Conservation (phyloP, 495 filamentous ascomycete genomes). For the Neurospora africana region DNA sequence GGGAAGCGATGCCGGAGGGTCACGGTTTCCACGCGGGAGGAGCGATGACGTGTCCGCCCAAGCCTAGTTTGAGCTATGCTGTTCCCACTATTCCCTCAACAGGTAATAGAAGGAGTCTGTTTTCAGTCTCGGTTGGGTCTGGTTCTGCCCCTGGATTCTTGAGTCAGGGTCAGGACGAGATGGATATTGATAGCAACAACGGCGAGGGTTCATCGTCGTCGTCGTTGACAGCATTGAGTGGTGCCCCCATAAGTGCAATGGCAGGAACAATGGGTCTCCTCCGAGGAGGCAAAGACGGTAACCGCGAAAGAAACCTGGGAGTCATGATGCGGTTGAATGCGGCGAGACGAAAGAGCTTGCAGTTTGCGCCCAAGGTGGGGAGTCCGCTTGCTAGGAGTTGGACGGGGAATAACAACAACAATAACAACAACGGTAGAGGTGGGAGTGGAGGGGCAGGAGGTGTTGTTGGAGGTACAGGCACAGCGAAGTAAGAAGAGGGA, state of each 20-base stretch:
- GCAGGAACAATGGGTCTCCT: constrained; percentile 15
- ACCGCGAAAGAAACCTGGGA: constrained; percentile 31
- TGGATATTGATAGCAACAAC: background rate
- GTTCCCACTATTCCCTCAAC: background rate
- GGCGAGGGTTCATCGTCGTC: constrained; percentile 3
- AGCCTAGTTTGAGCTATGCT: constrained; percentile 24
- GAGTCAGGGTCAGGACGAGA: background rate
- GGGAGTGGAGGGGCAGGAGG: background rate
- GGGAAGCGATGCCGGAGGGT: constrained; percentile 42
- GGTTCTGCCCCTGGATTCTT: background rate
- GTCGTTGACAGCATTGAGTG: no score
- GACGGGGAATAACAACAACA: constrained; percentile 3
- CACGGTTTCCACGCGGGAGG: background rate
- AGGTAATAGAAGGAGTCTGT: background rate
- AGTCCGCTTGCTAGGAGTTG: constrained; percentile 58
- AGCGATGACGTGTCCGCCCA: constrained; percentile 54
- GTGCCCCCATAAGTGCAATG: background rate
- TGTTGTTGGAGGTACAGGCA: background rate
- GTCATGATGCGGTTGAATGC: constrained; percentile 59
- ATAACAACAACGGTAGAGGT: background rate
- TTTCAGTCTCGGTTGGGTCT: background rate
- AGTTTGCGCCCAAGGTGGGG: constrained; percentile 66
- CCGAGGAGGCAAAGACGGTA: background rate
- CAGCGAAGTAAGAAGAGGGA: background rate
- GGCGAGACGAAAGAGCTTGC: constrained; percentile 70